Evolutionary conservation across 2,329 filamentous ascomycete genomes (phyloP).

Genomic region (Trichoderma sp.): DNA sequence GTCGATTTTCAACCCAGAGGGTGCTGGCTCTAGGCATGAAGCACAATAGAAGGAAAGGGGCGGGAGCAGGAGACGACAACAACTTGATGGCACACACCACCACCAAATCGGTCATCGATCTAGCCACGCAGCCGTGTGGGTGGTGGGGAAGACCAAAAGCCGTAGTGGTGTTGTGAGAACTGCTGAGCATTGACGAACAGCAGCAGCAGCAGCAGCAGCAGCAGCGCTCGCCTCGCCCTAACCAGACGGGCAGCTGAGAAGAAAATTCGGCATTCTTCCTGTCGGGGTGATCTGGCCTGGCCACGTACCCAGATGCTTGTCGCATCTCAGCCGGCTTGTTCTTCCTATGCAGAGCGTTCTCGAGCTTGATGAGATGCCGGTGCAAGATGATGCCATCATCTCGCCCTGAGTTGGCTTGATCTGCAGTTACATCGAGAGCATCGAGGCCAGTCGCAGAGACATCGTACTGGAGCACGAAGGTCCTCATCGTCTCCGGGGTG

Average conservation of each 20-base stretch:
- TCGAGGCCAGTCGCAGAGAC: not conserved
- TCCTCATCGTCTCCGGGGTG: not conserved
- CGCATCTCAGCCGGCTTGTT: not conserved
- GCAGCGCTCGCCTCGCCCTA: too few relatives aligned
- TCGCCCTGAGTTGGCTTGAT: slow-evolving; percentile 15
- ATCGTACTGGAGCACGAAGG: not conserved
- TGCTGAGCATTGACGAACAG: not conserved
- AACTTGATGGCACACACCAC: slow-evolving; percentile 5
- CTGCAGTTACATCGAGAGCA: slow-evolving; percentile 16
- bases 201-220: too few relatives aligned
- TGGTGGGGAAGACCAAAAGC: not conserved
- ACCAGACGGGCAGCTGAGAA: not conserved
- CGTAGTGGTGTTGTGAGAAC: not conserved
- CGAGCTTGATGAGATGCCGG: too few relatives aligned
- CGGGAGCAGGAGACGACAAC: not conserved
- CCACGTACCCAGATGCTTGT: not conserved
- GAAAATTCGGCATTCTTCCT: not conserved
- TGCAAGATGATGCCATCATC: slow-evolving; percentile 19
- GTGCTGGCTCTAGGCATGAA: not conserved
- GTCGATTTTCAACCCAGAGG: not conserved
- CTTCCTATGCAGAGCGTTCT: not conserved
- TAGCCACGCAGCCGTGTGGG: slow-evolving; percentile 8
- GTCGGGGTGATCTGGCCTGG: not conserved
- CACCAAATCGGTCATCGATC: slow-evolving; percentile 24
- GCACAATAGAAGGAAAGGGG: not conserved